Percentiles rank a stretch among this genome's conserved stretches.
These are phyloP conservation scores for Chaetomium sp. DNA, from an alignment of 2,329 filamentous ascomycete genomes.

Conservation along the genomic window DNA sequence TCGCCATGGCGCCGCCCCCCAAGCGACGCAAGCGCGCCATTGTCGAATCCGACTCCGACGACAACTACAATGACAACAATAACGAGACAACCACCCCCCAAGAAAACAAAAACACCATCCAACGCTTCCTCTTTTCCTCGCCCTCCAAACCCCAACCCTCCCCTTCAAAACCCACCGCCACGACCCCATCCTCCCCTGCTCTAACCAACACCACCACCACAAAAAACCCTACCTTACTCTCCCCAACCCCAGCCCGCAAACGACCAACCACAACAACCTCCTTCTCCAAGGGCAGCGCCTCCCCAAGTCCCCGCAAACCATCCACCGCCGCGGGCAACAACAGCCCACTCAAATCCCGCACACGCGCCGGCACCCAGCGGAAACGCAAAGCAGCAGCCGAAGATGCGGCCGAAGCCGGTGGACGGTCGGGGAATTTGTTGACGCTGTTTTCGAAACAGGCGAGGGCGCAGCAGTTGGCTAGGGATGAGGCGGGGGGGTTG, in stretches of 20 bases:
- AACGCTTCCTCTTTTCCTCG: constrained; percentile 48
- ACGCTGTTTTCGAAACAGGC: constrained; percentile 57
- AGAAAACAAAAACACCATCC: constrained; percentile 37
- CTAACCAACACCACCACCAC: too few relatives aligned
- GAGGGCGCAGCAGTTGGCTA: constrained; percentile 30
- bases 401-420: constrained; percentile 42
- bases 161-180: neutral
- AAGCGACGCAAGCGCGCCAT: constrained; percentile 32
- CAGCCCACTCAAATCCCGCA: constrained; percentile 40
- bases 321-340: constrained; percentile 33
- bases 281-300: constrained; percentile 19
- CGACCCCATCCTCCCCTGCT: neutral
- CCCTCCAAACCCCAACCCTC: constrained; percentile 34
- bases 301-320: constrained; percentile 1
- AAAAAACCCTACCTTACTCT: constrained; percentile 21
- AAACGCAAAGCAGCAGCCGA: constrained; percentile 24
- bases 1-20: constrained; percentile 49
- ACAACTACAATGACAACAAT: constrained; percentile 9
- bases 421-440: constrained; percentile 50
- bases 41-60: constrained; percentile 19
- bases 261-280: constrained; percentile 19
- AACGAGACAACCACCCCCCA: neutral
- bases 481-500: constrained; percentile 17
- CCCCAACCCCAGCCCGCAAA: constrained; percentile 36
- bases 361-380: constrained; percentile 23